Percentiles rank a stretch among this genome's conserved stretches.
These are phyloP conservation scores for Eurotiales sp. DNA, from an alignment of 2,329 filamentous ascomycete genomes.

Conservation along the genomic window DNA sequence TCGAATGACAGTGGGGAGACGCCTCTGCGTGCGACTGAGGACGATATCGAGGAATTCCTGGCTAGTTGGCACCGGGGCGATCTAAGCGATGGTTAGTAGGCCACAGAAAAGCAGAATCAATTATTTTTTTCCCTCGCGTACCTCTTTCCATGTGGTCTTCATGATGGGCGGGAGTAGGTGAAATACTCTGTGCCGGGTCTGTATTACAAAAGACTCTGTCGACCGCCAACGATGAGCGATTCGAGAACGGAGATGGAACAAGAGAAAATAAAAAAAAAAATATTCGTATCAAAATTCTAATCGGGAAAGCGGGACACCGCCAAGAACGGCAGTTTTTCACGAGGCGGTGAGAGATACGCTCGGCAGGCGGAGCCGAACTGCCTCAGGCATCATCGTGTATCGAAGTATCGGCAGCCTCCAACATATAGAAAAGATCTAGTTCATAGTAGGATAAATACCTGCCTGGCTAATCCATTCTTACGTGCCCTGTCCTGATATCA, in stretches of 20 bases:
- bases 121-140: slow-evolving; percentile 30
- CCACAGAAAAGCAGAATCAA: slow-evolving; percentile 19
- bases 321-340: slow-evolving; percentile 21
- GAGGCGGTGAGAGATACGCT: slow-evolving; percentile 16
- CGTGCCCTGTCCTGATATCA: no score
- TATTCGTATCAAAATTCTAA: slow-evolving; percentile 15
- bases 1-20: slow-evolving; percentile 91
- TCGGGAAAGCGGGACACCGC: slow-evolving; percentile 13
- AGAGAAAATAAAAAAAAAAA: slow-evolving; percentile 10
- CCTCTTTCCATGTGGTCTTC: slow-evolving; percentile 60
- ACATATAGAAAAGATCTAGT: no score
- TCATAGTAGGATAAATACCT: no score
- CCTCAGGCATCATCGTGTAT: background rate
- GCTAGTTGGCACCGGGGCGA: slow-evolving; percentile 82
- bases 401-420: no score
- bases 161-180: slow-evolving; percentile 38
- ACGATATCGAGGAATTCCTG: slow-evolving; percentile 98
- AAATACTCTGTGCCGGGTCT: background rate
- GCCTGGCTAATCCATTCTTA: no score
- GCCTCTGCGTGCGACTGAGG: slow-evolving; percentile 85
- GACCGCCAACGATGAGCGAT: background rate
- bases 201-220: background rate
- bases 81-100: slow-evolving; percentile 40
- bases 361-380: slow-evolving; percentile 13
- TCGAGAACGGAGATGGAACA: background rate